Conservation (phyloP, 495 filamentous ascomycete genomes). For the Chlorociboria aeruginascens region DNA sequence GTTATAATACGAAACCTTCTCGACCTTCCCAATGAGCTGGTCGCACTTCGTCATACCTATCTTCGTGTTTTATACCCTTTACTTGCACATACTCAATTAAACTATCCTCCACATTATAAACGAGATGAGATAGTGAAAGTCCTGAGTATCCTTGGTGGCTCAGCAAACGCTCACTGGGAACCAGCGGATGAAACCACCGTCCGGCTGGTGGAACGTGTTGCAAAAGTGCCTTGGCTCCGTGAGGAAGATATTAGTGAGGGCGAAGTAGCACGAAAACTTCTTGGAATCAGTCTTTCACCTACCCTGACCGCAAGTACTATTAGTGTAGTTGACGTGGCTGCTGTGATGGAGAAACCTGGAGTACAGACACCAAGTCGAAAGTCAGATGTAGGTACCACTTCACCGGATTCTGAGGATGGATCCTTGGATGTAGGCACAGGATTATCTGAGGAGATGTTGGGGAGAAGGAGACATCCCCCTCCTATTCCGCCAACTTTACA, state of each 20-base stretch:
- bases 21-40: constrained; percentile 74
- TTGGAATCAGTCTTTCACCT: constrained; percentile 37
- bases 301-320: constrained; percentile 40
- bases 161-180: constrained; percentile 66
- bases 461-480: constrained; percentile 30
- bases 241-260: constrained; percentile 31
- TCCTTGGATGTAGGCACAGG: constrained; percentile 4
- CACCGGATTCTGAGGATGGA: constrained; percentile 2
- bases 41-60: constrained; percentile 86
- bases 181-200: constrained; percentile 85
- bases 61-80: constrained; percentile 89
- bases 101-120: constrained; percentile 79
- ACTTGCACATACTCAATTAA: constrained; percentile 81
- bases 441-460: constrained; percentile 19
- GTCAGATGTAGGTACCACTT: constrained; percentile 19
- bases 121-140: constrained; percentile 69
- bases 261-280: constrained; percentile 32
- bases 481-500: constrained; percentile 20
- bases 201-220: constrained; percentile 70
- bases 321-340: constrained; percentile 67
- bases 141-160: constrained; percentile 51
- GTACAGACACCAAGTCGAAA: constrained; percentile 70
- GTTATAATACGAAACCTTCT: constrained; percentile 93
- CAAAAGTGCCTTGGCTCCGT: constrained; percentile 70
- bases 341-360: constrained; percentile 72